Evolutionary conservation across 176 grass and related monocot genomes (phyloP).

Genomic region (Tillandsia fasciculata): DNA sequence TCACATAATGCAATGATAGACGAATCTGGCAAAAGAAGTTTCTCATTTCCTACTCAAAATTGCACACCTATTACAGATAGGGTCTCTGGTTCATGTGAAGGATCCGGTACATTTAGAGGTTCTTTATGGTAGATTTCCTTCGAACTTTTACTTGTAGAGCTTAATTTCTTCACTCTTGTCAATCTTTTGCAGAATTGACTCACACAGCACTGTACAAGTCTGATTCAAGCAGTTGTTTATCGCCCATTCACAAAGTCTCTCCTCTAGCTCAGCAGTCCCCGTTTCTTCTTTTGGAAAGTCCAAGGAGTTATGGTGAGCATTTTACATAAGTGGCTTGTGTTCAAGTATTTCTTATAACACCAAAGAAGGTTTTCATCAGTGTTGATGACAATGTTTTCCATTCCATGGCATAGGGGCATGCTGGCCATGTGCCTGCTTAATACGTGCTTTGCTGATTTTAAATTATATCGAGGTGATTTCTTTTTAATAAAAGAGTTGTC

Average conservation of each 20-base stretch:
- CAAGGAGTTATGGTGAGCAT: slow-evolving; percentile 58
- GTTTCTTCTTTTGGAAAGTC: slow-evolving; percentile 36
- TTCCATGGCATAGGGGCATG: neutral
- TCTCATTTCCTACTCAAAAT: slow-evolving; percentile 20
- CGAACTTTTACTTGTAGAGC: slow-evolving; percentile 14
- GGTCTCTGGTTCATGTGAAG: slow-evolving; percentile 18
- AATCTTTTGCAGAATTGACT: slow-evolving; percentile 27
- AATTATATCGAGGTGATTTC: too few relatives aligned
- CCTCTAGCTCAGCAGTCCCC: slow-evolving; percentile 38
- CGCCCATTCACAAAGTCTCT: slow-evolving; percentile 28
- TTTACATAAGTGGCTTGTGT: neutral
- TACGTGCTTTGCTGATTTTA: too few relatives aligned
- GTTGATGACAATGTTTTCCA: neutral
- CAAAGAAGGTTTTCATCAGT: too few relatives aligned
- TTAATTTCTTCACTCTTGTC: slow-evolving; percentile 14
- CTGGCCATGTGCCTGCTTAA: neutral
- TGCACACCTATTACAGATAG: slow-evolving; percentile 15
- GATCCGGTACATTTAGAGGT: slow-evolving; percentile 19
- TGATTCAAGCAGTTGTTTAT: slow-evolving; percentile 16
- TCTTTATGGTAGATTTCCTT: slow-evolving; percentile 26
- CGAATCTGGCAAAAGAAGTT: slow-evolving; percentile 22
- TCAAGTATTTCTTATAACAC: neutral
- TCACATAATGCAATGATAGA: slow-evolving; percentile 7
- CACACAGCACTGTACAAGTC: slow-evolving; percentile 27
- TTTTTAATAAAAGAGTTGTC: too few relatives aligned